Evolutionary conservation across 2,329 filamentous ascomycete genomes (phyloP).

Genomic region (Talaromyces sp.): DNA sequence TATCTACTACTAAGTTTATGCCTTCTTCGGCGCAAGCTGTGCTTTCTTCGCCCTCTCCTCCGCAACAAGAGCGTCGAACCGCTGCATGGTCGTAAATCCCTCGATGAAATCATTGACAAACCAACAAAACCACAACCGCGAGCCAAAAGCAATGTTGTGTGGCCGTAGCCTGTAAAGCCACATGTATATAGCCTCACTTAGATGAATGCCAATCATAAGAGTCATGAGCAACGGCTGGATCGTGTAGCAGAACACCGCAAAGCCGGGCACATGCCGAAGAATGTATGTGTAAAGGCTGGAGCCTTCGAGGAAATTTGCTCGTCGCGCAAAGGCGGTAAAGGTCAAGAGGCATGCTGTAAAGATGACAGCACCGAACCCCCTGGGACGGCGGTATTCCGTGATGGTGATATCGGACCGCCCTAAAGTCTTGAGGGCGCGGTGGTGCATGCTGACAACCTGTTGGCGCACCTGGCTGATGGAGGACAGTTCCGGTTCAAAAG

Average conservation of each 20-base stretch:
- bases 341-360: conserved; percentile 54
- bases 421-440: conserved; percentile 54
- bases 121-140: conserved; percentile 51
- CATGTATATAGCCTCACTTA: conserved; percentile 53
- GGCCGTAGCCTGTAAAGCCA: conserved; percentile 41
- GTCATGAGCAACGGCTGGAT: conserved; percentile 55
- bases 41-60: conserved; percentile 26
- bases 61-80: conserved; percentile 42
- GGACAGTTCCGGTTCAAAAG: conserved; percentile 66
- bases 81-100: conserved; percentile 44
- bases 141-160: conserved; percentile 47
- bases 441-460: conserved; percentile 68
- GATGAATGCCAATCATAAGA: conserved; percentile 60
- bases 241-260: conserved; percentile 53
- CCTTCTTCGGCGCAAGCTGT: conserved; percentile 15
- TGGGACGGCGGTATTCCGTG: conserved; percentile 47
- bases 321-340: conserved; percentile 46
- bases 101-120: conserved; percentile 48
- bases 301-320: conserved; percentile 50
- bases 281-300: conserved; percentile 47
- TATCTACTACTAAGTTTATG: neutral
- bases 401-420: conserved; percentile 54
- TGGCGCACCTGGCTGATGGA: conserved; percentile 62
- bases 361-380: conserved; percentile 48
- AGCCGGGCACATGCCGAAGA: conserved; percentile 50